Conservation (phyloP, 164 flowering plant species). For the Malania oleifera region DNA sequence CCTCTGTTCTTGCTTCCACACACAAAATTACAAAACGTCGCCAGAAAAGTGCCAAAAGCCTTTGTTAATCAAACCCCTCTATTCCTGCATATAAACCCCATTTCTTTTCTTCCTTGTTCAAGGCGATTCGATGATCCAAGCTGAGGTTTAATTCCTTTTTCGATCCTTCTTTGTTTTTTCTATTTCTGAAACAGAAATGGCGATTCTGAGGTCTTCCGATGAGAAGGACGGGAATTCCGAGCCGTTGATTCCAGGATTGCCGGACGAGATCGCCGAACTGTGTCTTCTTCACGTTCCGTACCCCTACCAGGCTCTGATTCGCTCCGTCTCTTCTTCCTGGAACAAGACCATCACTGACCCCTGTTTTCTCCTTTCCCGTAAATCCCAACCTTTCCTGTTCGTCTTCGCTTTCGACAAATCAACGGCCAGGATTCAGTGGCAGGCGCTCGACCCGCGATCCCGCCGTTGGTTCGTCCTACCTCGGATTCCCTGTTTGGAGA, state of each 20-base stretch:
- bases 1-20: no score
- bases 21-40: no score
- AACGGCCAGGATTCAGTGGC: slow-evolving; percentile 46
- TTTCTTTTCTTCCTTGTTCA: no score
- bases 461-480: slow-evolving; percentile 47
- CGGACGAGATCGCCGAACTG: slow-evolving; percentile 40
- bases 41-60: no score
- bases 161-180: no score
- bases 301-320: slow-evolving; percentile 35
- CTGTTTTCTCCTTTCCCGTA: slow-evolving; percentile 22
- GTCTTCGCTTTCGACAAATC: slow-evolving; percentile 36
- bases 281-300: slow-evolving; percentile 47
- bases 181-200: no score
- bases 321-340: slow-evolving; percentile 44
- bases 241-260: slow-evolving; percentile 48
- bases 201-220: not conserved
- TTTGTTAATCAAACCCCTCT: no score
- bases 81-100: no score
- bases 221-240: slow-evolving; percentile 10
- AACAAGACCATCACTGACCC: slow-evolving; percentile 35
- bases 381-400: slow-evolving; percentile 38
- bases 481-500: slow-evolving; percentile 32
- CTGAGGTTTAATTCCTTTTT: no score
- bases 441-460: slow-evolving; percentile 44
- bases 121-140: no score